phyloP scores from a whole-genome alignment of 768 basidiomycete species.

The Tubosaeta sp. region DNA sequence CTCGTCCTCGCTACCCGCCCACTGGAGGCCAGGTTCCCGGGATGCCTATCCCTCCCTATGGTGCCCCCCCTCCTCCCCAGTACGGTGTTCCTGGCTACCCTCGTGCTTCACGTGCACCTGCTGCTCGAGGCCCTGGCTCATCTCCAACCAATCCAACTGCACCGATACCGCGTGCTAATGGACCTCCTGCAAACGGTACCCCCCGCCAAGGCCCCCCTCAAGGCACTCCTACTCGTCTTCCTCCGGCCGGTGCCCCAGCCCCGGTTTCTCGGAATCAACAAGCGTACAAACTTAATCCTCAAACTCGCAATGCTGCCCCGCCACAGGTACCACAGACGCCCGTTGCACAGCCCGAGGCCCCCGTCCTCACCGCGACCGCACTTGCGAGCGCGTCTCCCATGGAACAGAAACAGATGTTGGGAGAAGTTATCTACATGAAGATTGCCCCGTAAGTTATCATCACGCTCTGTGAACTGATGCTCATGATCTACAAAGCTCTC shows the following conservation, averaged over 20 bases:
- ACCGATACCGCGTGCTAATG: conserved; percentile 63
- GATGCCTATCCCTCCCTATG: conserved; percentile 76
- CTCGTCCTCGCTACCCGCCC: conserved; percentile 80
- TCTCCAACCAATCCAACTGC: conserved; percentile 64
- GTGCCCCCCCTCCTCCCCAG: conserved; percentile 62
- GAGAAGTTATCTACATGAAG: conserved; percentile 93
- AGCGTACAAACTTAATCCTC: conserved; percentile 31
- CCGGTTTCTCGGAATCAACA: conserved; percentile 35
- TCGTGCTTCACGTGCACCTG: conserved; percentile 55
- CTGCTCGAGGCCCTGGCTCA: conserved; percentile 62
- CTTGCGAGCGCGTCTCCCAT: conserved; percentile 56
- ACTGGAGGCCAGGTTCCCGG: conserved; percentile 64
- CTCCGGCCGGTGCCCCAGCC: conserved; percentile 44
- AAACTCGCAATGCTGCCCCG: conserved; percentile 36
- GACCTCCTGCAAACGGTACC: conserved; percentile 51
- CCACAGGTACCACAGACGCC: conserved; percentile 32
- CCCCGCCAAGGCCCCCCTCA: conserved; percentile 44
- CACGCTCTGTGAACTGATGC: neutral
- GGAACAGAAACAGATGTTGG: conserved; percentile 99
- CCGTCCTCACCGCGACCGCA: conserved; percentile 58
- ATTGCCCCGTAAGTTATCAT: conserved; percentile 61
- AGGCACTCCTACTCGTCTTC: conserved; percentile 38
- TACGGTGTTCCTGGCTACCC: conserved; percentile 71
- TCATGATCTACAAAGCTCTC: conserved; percentile 43
- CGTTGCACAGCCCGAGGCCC: conserved; percentile 45